Evolutionary conservation across 768 basidiomycete species (phyloP), one percentile per base, ranked within the genome.

Genomic region (Obba rivulosa): DNA sequence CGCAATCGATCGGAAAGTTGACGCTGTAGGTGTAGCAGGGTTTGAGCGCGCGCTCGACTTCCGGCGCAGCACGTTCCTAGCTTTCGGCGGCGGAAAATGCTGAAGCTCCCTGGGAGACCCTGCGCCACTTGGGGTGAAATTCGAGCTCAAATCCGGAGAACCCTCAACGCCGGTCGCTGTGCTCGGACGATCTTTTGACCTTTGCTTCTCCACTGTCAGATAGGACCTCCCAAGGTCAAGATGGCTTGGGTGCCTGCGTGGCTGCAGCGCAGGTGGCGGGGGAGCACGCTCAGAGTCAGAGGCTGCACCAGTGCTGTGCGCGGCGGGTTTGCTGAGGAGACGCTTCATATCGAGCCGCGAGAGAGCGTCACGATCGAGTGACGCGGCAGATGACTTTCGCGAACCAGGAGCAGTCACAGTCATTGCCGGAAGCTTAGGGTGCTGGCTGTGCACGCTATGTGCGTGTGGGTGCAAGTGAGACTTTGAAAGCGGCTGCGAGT

Each of bases 281-380:
- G 21, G 54, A 50, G 28, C 28, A n/a, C 45, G 42, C 35, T 64
- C 63, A 2, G 61, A 58, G 51, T 61, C 63, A 16, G 57, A 59
- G 25, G 55, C 53, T 0, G 21, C 53, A 47, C 9, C 56, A 57
- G n/a, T 51, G 48, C 11, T 48, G 40, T 59, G 57, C 24, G 37
- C 51, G 3, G 61, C 58, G 13, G 63, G 63, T 52, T 64, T 64
- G 54, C 61, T 62, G 40, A 64, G 53, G 3, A 64, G 57, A 2
- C 63, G 54, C 41, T 64, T 64, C 41, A 64, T 53, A 43, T 64
- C 63, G 14, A 64, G 57, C 41, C 59, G 61, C 3, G 53, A 46
- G 43, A 53, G 48, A 8, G 59, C 56, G 21, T 60, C 61, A 21
- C 61, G 48, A 17, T 64, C 63, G 4, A 54, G 45, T 36, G 53